A percentile compares a stretch with the other conserved stretches of the same genome.
phyloP scores from a whole-genome alignment of 495 filamentous ascomycete genomes.

The Penicillium arizonense region DNA sequence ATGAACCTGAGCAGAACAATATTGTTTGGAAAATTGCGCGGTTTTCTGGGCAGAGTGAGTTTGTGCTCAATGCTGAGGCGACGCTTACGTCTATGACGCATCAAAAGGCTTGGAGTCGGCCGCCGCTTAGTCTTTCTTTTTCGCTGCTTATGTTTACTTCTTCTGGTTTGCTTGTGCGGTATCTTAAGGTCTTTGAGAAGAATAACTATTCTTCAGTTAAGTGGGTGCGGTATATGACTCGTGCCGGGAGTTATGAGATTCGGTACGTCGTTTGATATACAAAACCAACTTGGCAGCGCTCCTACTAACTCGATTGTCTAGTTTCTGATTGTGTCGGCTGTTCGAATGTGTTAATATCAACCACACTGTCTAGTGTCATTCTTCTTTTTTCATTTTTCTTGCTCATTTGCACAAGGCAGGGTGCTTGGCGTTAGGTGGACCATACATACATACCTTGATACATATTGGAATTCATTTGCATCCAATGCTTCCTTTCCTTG shows the following conservation, averaged over 20 bases:
- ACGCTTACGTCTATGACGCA: slow-evolving; percentile 95
- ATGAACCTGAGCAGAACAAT: slow-evolving; percentile 95
- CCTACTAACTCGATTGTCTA: not conserved
- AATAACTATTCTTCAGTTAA: slow-evolving; percentile 97
- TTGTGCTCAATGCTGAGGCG: slow-evolving; percentile 90
- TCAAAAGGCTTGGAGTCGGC: slow-evolving; percentile 95
- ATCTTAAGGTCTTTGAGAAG: slow-evolving; percentile 99
- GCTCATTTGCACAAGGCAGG: slow-evolving; percentile 12
- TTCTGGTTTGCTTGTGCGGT: slow-evolving; percentile 85
- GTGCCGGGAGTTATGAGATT: slow-evolving; percentile 67
- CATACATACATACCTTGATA: slow-evolving; percentile 17
- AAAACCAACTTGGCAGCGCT: not conserved
- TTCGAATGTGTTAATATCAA: slow-evolving; percentile 8
- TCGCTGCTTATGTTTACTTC: slow-evolving; percentile 97
- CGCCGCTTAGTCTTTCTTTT: slow-evolving; percentile 89
- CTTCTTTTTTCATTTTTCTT: slow-evolving; percentile 3
- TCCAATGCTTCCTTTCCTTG: not conserved
- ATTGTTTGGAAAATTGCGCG: slow-evolving; percentile 99
- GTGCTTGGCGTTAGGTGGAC: slow-evolving; percentile 27
- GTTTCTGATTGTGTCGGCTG: slow-evolving; percentile 5
- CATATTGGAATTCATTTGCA: slow-evolving; percentile 6
- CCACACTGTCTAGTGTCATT: not conserved
- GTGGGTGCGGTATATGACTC: slow-evolving; percentile 99
- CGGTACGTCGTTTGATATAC: slow-evolving; percentile 35
- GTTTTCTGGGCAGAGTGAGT: slow-evolving; percentile 95